Evolutionary conservation across 345 rosid species (phyloP).

Genomic region (Bruguiera parviflora): DNA sequence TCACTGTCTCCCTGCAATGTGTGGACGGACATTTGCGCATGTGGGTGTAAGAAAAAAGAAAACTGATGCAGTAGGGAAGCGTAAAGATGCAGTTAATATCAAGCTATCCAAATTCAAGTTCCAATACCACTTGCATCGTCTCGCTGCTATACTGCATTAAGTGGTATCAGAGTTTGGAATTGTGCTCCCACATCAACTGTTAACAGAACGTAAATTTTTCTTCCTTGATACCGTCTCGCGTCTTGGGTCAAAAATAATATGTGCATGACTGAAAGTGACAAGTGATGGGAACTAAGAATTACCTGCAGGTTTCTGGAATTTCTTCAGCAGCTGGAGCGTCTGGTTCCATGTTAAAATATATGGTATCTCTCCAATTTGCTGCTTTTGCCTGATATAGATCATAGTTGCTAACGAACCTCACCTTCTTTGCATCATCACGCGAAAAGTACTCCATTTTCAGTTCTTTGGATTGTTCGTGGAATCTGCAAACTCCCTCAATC

Average conservation of each 20-base stretch:
- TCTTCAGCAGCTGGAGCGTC: slow-evolving; percentile 15
- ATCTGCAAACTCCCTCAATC: slow-evolving; percentile 15
- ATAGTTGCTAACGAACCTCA: slow-evolving; percentile 19
- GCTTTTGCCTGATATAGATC: slow-evolving; percentile 13
- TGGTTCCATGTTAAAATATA: slow-evolving; percentile 12
- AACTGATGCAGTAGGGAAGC: too few species aligned
- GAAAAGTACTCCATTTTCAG: slow-evolving; percentile 16
- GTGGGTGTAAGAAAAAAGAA: neutral
- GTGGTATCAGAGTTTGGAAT: too few species aligned
- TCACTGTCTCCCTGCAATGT: slow-evolving; percentile 18
- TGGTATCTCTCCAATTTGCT: slow-evolving; percentile 36
- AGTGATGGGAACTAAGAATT: neutral
- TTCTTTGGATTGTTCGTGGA: slow-evolving; percentile 22
- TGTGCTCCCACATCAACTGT: too few species aligned
- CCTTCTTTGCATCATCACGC: slow-evolving; percentile 13
- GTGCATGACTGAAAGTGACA: too few species aligned
- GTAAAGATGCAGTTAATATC: too few species aligned
- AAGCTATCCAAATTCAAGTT: too few species aligned
- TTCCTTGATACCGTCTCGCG: too few species aligned
- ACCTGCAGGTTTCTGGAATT: slow-evolving; percentile 25
- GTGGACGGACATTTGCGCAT: neutral
- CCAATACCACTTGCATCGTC: too few species aligned
- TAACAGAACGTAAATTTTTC: too few species aligned
- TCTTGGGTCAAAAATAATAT: too few species aligned
- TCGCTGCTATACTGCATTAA: too few species aligned